phyloP scores from a whole-genome alignment of 192 early-diverging fungal species.

The Coemansia biformis region DNA sequence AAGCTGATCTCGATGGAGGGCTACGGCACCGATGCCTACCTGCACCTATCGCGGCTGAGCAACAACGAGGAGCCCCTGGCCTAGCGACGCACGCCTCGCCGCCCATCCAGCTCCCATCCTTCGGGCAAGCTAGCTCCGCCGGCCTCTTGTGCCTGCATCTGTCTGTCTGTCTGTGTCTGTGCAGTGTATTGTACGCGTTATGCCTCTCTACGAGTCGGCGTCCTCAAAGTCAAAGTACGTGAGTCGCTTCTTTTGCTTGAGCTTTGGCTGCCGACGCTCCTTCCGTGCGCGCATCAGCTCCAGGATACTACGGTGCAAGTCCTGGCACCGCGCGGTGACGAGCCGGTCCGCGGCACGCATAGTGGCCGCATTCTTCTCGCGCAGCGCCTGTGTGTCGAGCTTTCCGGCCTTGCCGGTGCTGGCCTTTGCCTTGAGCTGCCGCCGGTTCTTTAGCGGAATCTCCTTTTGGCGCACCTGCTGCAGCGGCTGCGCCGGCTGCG shows the following conservation, averaged over 20 bases:
- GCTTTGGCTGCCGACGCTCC: constrained; percentile 25
- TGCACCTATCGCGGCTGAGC: constrained; percentile 83
- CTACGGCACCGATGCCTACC: constrained; percentile 90
- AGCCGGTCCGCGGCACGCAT: constrained; percentile 24
- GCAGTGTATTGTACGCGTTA: constrained; percentile 1
- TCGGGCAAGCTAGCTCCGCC: no score
- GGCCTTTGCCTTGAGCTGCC: neutral
- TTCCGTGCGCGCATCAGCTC: constrained; percentile 38
- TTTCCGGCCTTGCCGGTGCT: no score
- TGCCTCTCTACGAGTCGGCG: no score
- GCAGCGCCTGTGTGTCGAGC: neutral
- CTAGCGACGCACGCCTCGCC: constrained; percentile 11
- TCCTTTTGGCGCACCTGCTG: no score
- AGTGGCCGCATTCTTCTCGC: constrained; percentile 13
- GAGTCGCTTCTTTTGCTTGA: constrained; percentile 21
- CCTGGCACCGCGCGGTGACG: constrained; percentile 19
- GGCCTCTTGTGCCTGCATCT: no score
- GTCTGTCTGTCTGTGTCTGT: no score
- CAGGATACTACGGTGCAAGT: constrained; percentile 24
- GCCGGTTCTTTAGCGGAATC: neutral
- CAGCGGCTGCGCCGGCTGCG: no score
- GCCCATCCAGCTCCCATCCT: neutral
- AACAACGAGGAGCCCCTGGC: constrained; percentile 85
- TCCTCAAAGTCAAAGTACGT: constrained; percentile 46
- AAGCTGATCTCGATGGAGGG: constrained; percentile 93